Evolutionary conservation across 257 asterid species (phyloP).

Genomic region (Paraleonurus japonicus): DNA sequence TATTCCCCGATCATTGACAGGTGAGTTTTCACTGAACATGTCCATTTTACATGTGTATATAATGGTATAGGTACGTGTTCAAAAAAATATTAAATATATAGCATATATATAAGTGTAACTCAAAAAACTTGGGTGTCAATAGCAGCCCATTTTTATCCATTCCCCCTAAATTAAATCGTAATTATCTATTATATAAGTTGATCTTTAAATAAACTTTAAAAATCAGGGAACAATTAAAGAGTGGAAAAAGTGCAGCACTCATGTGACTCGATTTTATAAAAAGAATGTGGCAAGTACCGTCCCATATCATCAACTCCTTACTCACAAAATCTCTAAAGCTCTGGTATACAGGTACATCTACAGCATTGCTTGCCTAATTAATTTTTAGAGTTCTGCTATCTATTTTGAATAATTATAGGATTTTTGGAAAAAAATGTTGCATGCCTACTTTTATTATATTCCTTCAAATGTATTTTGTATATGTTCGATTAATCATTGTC

Average conservation of each 20-base stretch:
- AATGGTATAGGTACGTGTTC: no score
- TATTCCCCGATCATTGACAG: no score
- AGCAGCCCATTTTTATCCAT: no score
- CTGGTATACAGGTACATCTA: not conserved
- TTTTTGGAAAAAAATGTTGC: no score
- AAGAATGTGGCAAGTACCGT: not conserved
- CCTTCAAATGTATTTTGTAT: not conserved
- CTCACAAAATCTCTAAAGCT: not conserved
- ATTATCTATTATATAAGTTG: no score
- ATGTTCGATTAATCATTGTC: not conserved
- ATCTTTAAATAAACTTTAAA: not conserved
- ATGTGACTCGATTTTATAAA: not conserved
- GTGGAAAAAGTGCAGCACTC: conserved; percentile 5
- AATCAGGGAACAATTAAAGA: conserved; percentile 16
- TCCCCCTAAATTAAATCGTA: no score
- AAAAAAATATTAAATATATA: no score
- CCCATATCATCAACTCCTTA: conserved; percentile 11
- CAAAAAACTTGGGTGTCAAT: no score
- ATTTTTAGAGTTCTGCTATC: not conserved
- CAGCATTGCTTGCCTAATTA: not conserved
- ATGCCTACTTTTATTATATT: no score
- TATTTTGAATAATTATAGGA: not conserved
- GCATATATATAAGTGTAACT: no score
- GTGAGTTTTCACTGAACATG: no score
- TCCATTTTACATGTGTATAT: no score